Conservation (phyloP, 176 grass and related monocot species). For the Zizania latifolia region DNA sequence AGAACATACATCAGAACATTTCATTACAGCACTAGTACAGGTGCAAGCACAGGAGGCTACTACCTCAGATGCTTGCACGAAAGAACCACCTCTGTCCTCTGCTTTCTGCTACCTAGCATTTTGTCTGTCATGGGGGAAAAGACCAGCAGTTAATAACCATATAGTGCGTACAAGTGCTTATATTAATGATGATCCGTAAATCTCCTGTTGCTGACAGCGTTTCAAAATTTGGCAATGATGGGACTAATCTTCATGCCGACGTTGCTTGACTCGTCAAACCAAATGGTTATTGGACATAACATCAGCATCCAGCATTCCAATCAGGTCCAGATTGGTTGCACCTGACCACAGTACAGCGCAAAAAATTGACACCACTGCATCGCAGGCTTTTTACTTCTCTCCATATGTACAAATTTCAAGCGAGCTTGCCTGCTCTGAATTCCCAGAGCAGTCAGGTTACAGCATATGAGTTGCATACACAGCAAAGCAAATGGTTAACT, state of each 20-base stretch:
- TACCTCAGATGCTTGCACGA: conserved; percentile 12
- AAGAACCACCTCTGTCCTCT: conserved; percentile 6
- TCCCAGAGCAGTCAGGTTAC: neutral
- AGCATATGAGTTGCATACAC: neutral
- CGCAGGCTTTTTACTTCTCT: neutral
- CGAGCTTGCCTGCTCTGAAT: neutral
- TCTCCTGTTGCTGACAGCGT: conserved; percentile 8
- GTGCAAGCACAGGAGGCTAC: neutral
- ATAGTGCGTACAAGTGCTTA: neutral
- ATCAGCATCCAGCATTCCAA: conserved; percentile 14
- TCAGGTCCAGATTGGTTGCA: conserved; percentile 22
- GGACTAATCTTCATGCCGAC: neutral
- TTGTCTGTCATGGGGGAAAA: neutral
- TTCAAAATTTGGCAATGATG: conserved; percentile 7
- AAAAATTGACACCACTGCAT: neutral
- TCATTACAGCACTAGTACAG: neutral
- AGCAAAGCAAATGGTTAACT: neutral
- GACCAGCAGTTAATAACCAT: neutral
- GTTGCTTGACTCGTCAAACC: conserved; percentile 17
- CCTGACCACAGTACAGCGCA: neutral
- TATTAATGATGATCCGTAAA: neutral
- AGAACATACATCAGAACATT: neutral
- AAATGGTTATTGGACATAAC: conserved; percentile 1
- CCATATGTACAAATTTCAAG: neutral
- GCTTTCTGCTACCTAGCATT: neutral